Conservation (phyloP, 2,329 filamentous ascomycete genomes). For the Fusarium subglutinans region DNA sequence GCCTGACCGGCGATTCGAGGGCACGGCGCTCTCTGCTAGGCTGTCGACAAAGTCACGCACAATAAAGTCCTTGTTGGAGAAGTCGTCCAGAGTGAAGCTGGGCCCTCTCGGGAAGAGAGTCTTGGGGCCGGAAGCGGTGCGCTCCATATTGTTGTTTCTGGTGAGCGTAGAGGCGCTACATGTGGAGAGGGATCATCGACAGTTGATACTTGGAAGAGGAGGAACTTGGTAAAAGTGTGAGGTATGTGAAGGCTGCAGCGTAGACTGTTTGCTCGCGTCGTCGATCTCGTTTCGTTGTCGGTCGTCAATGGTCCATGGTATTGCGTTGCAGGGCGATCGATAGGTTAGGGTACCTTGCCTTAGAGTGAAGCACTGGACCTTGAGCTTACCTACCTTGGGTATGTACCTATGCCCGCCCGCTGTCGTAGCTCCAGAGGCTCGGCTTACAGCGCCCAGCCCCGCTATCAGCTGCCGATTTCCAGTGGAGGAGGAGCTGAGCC, state of each 20-base stretch:
- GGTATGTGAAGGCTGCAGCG: not conserved
- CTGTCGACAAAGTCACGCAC: conserved; percentile 97
- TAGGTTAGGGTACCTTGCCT: conserved; percentile 10
- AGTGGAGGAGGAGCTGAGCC: conserved; percentile 32
- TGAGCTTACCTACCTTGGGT: not conserved
- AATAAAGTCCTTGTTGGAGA: conserved; percentile 92
- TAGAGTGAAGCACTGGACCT: not conserved
- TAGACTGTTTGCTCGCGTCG: conserved; percentile 17
- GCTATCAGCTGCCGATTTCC: conserved; percentile 12
- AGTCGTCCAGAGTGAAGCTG: conserved; percentile 87
- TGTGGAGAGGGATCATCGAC: conserved; percentile 38
- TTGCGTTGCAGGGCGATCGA: conserved; percentile 12
- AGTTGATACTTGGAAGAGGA: conserved; percentile 5
- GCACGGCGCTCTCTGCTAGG: conserved; percentile 84
- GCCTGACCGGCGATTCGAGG: conserved; percentile 81
- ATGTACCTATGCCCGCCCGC: not conserved
- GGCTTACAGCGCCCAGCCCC: conserved; percentile 23
- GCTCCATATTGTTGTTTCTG: conserved; percentile 51
- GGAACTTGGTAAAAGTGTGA: not conserved
- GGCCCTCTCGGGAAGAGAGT: conserved; percentile 81
- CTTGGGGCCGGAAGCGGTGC: conserved; percentile 62
- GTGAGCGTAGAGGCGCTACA: conserved; percentile 43
- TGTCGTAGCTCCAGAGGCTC: conserved; percentile 23
- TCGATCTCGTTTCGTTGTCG: conserved; percentile 21
- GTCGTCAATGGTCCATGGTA: conserved; percentile 30